phyloP scores from a whole-genome alignment of 2,329 filamentous ascomycete species.

The Didymella exigua region DNA sequence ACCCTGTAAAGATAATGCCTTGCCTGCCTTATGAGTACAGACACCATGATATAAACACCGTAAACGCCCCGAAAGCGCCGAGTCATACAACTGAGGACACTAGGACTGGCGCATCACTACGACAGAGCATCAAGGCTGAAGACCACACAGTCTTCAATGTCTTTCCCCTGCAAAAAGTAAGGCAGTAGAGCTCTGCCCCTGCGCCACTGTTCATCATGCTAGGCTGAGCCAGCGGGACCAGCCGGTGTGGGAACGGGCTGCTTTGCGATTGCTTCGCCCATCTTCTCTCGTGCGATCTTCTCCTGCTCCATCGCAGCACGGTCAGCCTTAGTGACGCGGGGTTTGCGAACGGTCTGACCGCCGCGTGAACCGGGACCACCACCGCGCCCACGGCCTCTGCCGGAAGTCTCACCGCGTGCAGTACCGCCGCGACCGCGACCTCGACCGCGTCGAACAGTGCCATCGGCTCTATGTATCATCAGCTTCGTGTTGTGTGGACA shows the following conservation, averaged over 20 bases:
- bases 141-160: not conserved
- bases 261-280: slow-evolving; percentile 44
- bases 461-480: slow-evolving; percentile 65
- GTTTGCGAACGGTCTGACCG: slow-evolving; percentile 76
- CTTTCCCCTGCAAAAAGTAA: not conserved
- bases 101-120: too few relatives aligned
- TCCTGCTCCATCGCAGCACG: slow-evolving; percentile 81
- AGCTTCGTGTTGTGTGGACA: slow-evolving; percentile 26
- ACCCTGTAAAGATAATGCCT: slow-evolving; percentile 2
- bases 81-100: too few relatives aligned
- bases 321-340: slow-evolving; percentile 84
- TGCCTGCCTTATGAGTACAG: not conserved
- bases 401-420: slow-evolving; percentile 49
- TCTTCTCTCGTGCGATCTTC: slow-evolving; percentile 73
- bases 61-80: not conserved
- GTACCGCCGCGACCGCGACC: slow-evolving; percentile 61
- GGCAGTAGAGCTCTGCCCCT: not conserved
- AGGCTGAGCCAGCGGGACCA: slow-evolving; percentile 15
- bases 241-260: slow-evolving; percentile 30
- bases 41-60: slow-evolving; percentile 1
- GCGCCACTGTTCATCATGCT: not conserved
- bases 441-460: slow-evolving; percentile 70
- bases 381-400: slow-evolving; percentile 53
- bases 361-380: slow-evolving; percentile 74
- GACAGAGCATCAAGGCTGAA: not conserved